These are phyloP conservation scores for Neoascochyta sp. DNA, from an alignment of 2,329 filamentous ascomycete genomes.

Conservation along the genomic window DNA sequence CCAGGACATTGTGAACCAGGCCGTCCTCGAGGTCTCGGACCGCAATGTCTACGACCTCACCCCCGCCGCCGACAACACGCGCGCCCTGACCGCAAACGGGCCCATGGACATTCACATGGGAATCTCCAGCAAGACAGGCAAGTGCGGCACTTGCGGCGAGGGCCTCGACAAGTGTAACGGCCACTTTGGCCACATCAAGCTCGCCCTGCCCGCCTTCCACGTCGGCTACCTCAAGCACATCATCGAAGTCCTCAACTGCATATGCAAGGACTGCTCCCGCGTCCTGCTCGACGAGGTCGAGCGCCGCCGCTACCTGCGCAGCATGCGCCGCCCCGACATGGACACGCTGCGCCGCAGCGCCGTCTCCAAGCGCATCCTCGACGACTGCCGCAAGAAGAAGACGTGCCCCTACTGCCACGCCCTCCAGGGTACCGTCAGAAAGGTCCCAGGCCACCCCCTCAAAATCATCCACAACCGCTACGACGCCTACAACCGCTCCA, in stretches of 20 bases:
- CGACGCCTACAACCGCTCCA: constrained; percentile 81
- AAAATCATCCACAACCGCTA: constrained; percentile 96
- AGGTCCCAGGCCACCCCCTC: constrained; percentile 73
- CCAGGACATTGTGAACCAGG: constrained; percentile 93
- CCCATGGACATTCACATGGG: constrained; percentile 85
- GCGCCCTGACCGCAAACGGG: constrained; percentile 73
- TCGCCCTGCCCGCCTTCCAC: constrained; percentile 90
- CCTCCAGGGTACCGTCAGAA: constrained; percentile 87
- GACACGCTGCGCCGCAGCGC: constrained; percentile 83
- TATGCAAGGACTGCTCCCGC: constrained; percentile 88
- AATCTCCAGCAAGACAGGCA: constrained; percentile 76
- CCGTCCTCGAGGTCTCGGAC: constrained; percentile 91
- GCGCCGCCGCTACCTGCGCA: constrained; percentile 71
- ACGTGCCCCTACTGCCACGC: constrained; percentile 75
- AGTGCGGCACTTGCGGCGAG: constrained; percentile 79
- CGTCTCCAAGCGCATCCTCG: constrained; percentile 83
- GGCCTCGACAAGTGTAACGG: constrained; percentile 82
- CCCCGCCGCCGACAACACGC: constrained; percentile 53
- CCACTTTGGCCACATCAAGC: constrained; percentile 89
- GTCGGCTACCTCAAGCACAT: constrained; percentile 94
- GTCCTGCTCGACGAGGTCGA: constrained; percentile 80
- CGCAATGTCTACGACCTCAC: constrained; percentile 89
- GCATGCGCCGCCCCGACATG: constrained; percentile 73
- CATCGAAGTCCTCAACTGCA: constrained; percentile 85
- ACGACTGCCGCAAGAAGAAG: constrained; percentile 83